These are phyloP conservation scores for Gossypium australe DNA, from an alignment of 345 rosid species.

Conservation along the genomic window DNA sequence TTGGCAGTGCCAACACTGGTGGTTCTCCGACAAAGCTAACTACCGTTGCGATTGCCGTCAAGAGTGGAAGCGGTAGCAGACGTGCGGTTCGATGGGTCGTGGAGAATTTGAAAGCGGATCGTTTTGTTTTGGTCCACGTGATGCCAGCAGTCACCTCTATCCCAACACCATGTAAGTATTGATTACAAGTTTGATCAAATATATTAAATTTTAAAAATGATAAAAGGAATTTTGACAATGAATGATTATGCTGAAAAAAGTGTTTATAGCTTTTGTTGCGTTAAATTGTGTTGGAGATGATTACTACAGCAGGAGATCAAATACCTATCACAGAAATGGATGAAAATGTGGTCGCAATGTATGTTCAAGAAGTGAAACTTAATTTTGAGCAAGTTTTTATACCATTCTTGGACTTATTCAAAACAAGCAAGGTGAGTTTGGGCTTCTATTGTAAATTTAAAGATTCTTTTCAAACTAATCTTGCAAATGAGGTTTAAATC, in stretches of 20 bases:
- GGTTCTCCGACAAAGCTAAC: constrained; percentile 26
- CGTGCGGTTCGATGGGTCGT: constrained; percentile 81
- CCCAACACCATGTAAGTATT: constrained; percentile 65
- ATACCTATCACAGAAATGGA: constrained; percentile 59
- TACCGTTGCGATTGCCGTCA: constrained; percentile 54
- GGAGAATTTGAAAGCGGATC: constrained; percentile 47
- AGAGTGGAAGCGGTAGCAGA: constrained; percentile 55
- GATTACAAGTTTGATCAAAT: not conserved
- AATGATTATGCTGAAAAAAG: not conserved
- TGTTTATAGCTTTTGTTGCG: not conserved
- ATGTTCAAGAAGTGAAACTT: constrained; percentile 47
- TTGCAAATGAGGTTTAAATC: not conserved
- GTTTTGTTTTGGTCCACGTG: constrained; percentile 70
- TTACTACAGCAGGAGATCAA: constrained; percentile 46
- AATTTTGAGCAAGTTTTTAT: constrained; percentile 41
- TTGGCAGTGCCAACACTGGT: not conserved
- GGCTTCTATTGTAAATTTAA: not conserved
- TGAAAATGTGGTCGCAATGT: constrained; percentile 61
- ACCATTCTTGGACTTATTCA: constrained; percentile 52
- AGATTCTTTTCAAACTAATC: not conserved
- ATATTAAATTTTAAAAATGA: not conserved
- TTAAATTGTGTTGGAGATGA: not conserved
- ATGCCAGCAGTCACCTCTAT: constrained; percentile 54
- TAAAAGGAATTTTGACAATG: not conserved
- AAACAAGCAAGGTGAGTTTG: constrained; percentile 30